These are phyloP conservation scores for Macrolepiota dolichaula DNA, from an alignment of 768 basidiomycete genomes.

Conservation along the genomic window DNA sequence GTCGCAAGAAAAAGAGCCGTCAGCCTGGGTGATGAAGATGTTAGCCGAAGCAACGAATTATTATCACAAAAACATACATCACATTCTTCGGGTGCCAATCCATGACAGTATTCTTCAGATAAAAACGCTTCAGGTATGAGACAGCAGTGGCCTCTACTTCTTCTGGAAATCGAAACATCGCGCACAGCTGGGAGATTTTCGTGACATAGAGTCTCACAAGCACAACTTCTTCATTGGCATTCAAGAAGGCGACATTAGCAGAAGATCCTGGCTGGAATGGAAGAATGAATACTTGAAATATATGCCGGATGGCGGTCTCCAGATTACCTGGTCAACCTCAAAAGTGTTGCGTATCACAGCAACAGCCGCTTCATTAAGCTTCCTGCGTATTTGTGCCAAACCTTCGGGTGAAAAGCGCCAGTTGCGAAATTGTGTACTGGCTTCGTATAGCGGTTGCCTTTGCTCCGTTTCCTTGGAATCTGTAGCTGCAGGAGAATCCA, in stretches of 20 bases:
- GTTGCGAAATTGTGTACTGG: constrained; percentile 77
- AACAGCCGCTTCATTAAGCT: constrained; percentile 76
- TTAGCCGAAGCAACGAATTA: background rate
- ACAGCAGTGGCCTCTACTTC: constrained; percentile 92
- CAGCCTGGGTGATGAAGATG: constrained; percentile 53
- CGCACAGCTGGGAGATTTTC: constrained; percentile 83
- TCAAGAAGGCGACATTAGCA: constrained; percentile 67
- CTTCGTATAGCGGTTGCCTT: constrained; percentile 51
- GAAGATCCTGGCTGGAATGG: constrained; percentile 67
- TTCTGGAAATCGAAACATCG: constrained; percentile 83
- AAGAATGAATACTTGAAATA: constrained; percentile 13
- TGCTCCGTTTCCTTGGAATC: background rate
- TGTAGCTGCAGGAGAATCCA: background rate
- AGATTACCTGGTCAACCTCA: constrained; percentile 72
- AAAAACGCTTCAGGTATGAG: constrained; percentile 93
- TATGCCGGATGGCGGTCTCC: background rate
- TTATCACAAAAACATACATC: constrained; percentile 57
- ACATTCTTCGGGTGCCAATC: constrained; percentile 99
- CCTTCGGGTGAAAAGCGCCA: constrained; percentile 84
- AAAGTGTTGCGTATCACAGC: constrained; percentile 73
- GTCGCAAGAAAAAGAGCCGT: constrained; percentile 93
- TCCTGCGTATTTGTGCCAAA: constrained; percentile 54
- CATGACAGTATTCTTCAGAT: constrained; percentile 97
- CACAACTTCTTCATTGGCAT: constrained; percentile 78
- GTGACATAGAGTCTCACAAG: constrained; percentile 87